These are phyloP conservation scores for Buddleja alternifolia DNA, from an alignment of 257 asterid species.

Conservation along the genomic window DNA sequence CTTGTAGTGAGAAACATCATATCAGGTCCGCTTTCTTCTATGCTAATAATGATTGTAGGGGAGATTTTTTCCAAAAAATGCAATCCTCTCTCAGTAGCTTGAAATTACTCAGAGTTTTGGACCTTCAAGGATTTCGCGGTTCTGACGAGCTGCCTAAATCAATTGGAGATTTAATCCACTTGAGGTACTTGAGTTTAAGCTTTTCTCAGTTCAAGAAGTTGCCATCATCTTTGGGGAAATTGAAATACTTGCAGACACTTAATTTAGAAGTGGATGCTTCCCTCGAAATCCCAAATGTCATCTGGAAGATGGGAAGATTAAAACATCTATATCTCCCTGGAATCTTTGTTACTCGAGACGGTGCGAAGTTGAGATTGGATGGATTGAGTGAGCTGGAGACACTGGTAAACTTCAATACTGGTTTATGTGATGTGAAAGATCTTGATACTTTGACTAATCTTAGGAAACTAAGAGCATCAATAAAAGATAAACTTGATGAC, in stretches of 20 bases:
- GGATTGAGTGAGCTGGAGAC: conserved; percentile 41
- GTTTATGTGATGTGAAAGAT: conserved; percentile 47
- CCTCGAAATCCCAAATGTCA: conserved; percentile 40
- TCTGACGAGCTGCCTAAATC: conserved; percentile 24
- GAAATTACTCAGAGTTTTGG: conserved; percentile 33
- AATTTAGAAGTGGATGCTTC: conserved; percentile 36
- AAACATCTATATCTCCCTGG: conserved; percentile 47
- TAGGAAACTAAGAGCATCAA: conserved; percentile 40
- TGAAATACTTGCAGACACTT: conserved; percentile 39
- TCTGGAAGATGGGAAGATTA: conserved; percentile 38
- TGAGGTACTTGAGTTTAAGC: conserved; percentile 46
- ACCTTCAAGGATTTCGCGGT: conserved; percentile 34
- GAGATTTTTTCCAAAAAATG: conserved; percentile 21
- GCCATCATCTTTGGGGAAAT: conserved; percentile 42
- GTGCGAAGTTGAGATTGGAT: conserved; percentile 32
- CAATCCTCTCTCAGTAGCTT: conserved; percentile 18
- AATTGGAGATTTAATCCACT: conserved; percentile 35
- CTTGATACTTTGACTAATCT: conserved; percentile 39
- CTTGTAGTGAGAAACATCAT: conserved; percentile 19
- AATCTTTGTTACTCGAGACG: conserved; percentile 32
- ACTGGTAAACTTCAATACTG: conserved; percentile 45
- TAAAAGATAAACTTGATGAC: conserved; percentile 37
- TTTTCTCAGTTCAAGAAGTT: conserved; percentile 40
- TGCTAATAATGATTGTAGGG: conserved; percentile 35
- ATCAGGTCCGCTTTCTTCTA: conserved; percentile 46